Base-by-base conservation (phyloP, 352 stramenopile genomes). In the Phytophthora pini region DNA sequence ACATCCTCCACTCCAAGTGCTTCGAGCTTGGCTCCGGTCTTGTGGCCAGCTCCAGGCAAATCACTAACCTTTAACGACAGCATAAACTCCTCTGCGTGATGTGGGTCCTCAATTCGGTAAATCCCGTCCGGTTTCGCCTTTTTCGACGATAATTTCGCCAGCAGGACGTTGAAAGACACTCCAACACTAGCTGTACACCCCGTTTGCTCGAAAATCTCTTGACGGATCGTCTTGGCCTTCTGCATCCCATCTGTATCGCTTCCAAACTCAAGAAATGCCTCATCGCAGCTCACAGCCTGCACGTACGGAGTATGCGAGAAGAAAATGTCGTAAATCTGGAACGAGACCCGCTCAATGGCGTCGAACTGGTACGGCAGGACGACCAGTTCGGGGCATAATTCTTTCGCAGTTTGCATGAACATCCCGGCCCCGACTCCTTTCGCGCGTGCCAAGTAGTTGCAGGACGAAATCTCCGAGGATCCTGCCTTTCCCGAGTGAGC, bases 271-370 rank as follows among this genome's bases (percentile, higher is more conserved):
- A 99, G 68, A 57, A 97, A 98, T 0, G 92, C 89, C 85, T 99
- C 97, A 69, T 99, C 97, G 63, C 96, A 99, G 34, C 93, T 98
- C 17, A 99, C 90, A n/a, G 92, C 83, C 75, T 99, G 93, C 12
- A 98, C 92, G 20, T 88, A 87, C 0, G 88, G 89, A 7, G 92
- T 96, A 38, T 87, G 82, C 1, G 80, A 79, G 59, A 97, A 95
- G 63, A 92, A 96, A 62, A 97, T 97, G 56, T 90, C 72, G 74
- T 98, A 98, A 41, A 99, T 94, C 68, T 97, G 84, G 31, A 92
- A 89, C 15, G 94, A 98, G 10, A 98, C 89, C 41, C 93, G 78
- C 76, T 98, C 72, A 58, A 95, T 94, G 10, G 82, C 79, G 20
- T 92, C 80, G 55, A 98, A 99, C 17, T 98, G 83, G 74, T 99